phyloP scores from a whole-genome alignment of 805 yeast species.

The Kodamaea restingae region DNA sequence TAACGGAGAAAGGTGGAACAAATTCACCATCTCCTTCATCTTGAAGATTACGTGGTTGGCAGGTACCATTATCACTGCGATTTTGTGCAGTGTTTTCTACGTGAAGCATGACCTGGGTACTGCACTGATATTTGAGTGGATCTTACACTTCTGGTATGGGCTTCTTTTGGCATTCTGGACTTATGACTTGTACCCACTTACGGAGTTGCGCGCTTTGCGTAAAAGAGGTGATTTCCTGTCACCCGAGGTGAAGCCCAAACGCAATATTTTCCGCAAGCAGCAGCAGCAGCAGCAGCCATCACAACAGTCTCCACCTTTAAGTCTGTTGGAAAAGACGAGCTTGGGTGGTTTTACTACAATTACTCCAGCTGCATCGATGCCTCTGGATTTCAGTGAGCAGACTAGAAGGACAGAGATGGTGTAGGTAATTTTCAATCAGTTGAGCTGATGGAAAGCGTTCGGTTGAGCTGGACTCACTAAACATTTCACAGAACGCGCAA shows the following conservation, averaged over 20 bases:
- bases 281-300: background rate
- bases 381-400: background rate
- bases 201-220: constrained; percentile 18
- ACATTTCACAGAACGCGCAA: background rate
- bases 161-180: constrained; percentile 25
- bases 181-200: constrained; percentile 26
- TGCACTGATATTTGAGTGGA: constrained; percentile 24
- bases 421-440: too few species aligned
- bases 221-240: constrained; percentile 9
- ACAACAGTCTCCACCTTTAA: constrained; percentile 2
- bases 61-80: constrained; percentile 19
- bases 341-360: constrained; percentile 7
- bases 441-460: too few species aligned
- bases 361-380: constrained; percentile 1
- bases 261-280: background rate
- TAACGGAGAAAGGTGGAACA: constrained; percentile 27
- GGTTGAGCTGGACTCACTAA: background rate
- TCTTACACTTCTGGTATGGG: constrained; percentile 28
- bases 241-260: background rate
- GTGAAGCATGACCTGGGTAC: constrained; percentile 15
- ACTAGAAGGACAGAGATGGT: background rate
- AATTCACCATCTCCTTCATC: constrained; percentile 25
- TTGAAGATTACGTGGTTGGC: constrained; percentile 22
- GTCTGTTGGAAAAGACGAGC: constrained; percentile 5
- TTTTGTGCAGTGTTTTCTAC: constrained; percentile 19